Evolutionary conservation across 2,329 filamentous ascomycete species (phyloP), one percentile per base, ranked within the genome.

Genomic region (Alternaria sp.): DNA sequence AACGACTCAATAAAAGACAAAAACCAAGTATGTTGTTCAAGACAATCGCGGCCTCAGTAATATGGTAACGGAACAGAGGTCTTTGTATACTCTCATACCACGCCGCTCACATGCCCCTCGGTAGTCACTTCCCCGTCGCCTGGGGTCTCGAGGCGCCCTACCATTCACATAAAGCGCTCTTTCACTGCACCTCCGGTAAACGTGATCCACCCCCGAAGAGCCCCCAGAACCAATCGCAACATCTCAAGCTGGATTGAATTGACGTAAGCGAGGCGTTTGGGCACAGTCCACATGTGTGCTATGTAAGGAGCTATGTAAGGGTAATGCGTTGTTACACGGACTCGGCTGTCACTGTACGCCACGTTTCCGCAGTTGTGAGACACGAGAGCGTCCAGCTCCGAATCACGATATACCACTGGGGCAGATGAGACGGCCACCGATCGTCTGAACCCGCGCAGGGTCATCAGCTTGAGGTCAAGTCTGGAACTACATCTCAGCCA

Each of bases 261-360:
- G 20, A 46, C 49, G 33, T 58, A 61, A 61, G 53, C 58, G 45
- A 58, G 53, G 53, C 53, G 58, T 61, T 58, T 23, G 23, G 45
- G 58, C 58, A 45, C 45, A 61, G 58, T 55, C 58, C 58, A 57
- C 58, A 54, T 58, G 58, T 50, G 53, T 25, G 25, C 20, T 50
- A 57, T 57, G 33, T 55, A 61, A 61, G 53, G 53, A 25, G 25
- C 20, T 45, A 57, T 57, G 33, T 55, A 61, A 61, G 53, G 53
- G 33, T 49, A 21, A 20, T 57, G 14, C 23, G 45, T 61, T 33
- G 57, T 59, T 20, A 54, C 25, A 61, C 58, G 21, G 30, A 43
- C 15, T 44, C 44, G 53, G 45, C 30, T 61, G 58, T 61, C 58
- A 57, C 26, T 28, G 21, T 57, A 61, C 45, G 53, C 53, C 58